These are phyloP conservation scores for Cercospora citrullina DNA, from an alignment of 2,329 filamentous ascomycete genomes.

Conservation along the genomic window DNA sequence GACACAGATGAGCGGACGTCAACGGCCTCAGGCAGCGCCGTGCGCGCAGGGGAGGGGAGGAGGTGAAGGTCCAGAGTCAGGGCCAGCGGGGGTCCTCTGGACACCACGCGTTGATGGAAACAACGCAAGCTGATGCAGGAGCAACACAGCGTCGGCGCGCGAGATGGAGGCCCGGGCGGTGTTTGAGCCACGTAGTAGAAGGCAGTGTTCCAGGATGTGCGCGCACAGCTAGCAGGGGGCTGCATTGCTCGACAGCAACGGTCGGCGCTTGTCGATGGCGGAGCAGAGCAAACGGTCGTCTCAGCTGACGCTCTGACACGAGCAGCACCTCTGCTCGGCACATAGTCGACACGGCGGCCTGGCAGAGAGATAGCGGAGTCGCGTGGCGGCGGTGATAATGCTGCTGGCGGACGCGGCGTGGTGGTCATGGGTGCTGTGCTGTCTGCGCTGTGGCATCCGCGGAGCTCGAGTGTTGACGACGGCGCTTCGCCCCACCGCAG, in stretches of 20 bases:
- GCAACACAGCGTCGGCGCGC: background rate
- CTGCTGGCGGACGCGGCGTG: background rate
- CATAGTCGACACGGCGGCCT: background rate
- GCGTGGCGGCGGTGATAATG: background rate
- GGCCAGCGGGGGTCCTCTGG: background rate
- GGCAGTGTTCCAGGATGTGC: constrained; percentile 9
- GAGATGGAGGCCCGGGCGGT: background rate
- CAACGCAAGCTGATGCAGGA: background rate
- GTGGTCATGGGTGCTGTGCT: background rate
- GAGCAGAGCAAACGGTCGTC: constrained; percentile 6
- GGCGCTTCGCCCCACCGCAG: background rate
- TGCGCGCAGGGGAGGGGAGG: background rate
- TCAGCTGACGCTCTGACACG: background rate
- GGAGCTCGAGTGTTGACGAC: background rate
- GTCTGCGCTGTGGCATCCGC: background rate
- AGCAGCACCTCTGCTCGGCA: background rate
- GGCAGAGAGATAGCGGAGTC: background rate
- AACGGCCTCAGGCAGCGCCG: background rate
- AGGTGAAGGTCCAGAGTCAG: background rate
- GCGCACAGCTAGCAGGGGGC: constrained; percentile 13
- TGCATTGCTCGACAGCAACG: background rate
- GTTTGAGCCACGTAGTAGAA: background rate
- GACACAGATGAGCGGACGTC: background rate
- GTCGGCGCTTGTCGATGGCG: background rate
- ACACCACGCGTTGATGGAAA: background rate